Percentiles rank a stretch among this genome's conserved stretches.
Conservation (phyloP, 2,329 filamentous ascomycete genomes). For the Coniochaeta hoffmannii region DNA sequence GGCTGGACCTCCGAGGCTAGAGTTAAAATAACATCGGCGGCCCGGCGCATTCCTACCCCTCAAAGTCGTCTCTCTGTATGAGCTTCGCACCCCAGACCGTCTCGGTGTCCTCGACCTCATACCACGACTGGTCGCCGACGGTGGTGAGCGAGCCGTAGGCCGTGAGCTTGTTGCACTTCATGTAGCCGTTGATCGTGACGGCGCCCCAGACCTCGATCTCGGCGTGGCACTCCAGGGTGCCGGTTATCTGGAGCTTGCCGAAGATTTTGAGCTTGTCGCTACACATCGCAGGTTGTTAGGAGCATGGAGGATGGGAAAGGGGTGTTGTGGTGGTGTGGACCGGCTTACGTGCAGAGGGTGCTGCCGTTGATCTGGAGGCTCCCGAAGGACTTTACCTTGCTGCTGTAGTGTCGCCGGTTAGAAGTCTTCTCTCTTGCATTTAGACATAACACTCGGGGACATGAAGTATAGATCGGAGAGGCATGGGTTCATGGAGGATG, state of each 20-base stretch:
- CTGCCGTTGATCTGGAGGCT: conserved; percentile 35
- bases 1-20: not conserved
- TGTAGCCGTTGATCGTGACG: conserved; percentile 33
- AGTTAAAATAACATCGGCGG: not conserved
- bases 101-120: conserved; percentile 33
- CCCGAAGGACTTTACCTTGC: conserved; percentile 37
- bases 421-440: not conserved
- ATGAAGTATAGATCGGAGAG: no score
- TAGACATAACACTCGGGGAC: not conserved
- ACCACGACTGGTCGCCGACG: conserved; percentile 35
- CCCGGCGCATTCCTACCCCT: conserved; percentile 23
- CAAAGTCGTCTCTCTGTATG: conserved; percentile 29
- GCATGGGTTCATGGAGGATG: not conserved
- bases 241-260: conserved; percentile 36
- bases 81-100: conserved; percentile 35
- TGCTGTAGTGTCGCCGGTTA: conserved; percentile 21
- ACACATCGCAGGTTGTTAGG: not conserved
- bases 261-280: conserved; percentile 39
- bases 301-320: not conserved
- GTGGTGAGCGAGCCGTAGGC: conserved; percentile 39
- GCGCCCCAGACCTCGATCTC: conserved; percentile 39
- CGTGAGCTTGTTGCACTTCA: conserved; percentile 35
- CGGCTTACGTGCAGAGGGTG: conserved; percentile 28
- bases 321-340: not conserved
- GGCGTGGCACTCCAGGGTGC: conserved; percentile 32